These are phyloP conservation scores for Lippia alba DNA, from an alignment of 305 asterid species.

Conservation along the genomic window DNA sequence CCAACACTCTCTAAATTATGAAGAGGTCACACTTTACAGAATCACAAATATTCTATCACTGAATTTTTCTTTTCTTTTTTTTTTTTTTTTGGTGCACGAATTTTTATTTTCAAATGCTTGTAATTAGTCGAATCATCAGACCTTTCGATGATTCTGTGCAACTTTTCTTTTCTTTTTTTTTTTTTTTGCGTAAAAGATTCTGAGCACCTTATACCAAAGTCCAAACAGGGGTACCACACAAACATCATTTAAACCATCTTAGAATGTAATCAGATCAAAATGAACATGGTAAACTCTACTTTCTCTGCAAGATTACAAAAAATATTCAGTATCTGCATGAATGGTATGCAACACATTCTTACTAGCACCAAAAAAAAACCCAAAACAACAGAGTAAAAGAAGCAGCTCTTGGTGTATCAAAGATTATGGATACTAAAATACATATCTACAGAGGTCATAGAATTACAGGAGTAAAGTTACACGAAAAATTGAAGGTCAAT, in stretches of 20 bases:
- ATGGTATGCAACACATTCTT: not conserved
- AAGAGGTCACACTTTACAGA: too few relatives aligned
- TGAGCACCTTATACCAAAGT: too few relatives aligned
- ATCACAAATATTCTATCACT: too few relatives aligned
- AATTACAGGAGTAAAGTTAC: slow-evolving; percentile 38
- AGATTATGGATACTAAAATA: slow-evolving; percentile 34
- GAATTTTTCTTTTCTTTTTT: too few relatives aligned
- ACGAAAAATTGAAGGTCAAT: not conserved
- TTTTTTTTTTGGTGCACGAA: too few relatives aligned
- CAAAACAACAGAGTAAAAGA: slow-evolving; percentile 7
- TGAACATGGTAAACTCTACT: not conserved
- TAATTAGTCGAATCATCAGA: too few relatives aligned
- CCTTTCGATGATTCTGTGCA: too few relatives aligned
- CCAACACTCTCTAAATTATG: too few relatives aligned
- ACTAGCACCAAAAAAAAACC: not conserved
- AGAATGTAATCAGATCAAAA: not conserved
- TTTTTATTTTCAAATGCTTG: too few relatives aligned
- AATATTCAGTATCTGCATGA: not conserved
- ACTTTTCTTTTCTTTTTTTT: too few relatives aligned
- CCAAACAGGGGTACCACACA: not conserved
- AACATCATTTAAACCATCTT: not conserved
- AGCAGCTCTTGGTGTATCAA: slow-evolving; percentile 18
- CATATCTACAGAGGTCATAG: slow-evolving; percentile 41
- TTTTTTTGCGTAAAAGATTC: too few relatives aligned
- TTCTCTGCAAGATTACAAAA: not conserved